phyloP scores from a whole-genome alignment of 2,329 filamentous ascomycete genomes.

The Ascochyta rabiei region DNA sequence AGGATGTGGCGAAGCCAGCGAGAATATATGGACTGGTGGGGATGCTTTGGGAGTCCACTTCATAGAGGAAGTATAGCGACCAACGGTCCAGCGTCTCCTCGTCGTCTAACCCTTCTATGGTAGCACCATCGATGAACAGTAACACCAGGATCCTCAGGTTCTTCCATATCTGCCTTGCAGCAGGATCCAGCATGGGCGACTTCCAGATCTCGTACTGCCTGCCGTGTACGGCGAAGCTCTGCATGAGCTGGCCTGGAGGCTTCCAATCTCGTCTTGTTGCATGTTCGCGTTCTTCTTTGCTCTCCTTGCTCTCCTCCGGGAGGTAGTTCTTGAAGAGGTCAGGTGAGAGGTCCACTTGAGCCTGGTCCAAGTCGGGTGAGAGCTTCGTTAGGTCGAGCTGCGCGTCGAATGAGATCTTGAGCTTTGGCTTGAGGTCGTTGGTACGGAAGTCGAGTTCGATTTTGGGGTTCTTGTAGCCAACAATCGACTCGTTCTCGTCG shows the following conservation, averaged over 20 bases:
- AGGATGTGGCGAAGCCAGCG: constrained; percentile 87
- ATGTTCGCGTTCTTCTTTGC: constrained; percentile 10
- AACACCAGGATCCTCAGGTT: constrained; percentile 84
- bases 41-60: constrained; percentile 40
- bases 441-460: constrained; percentile 74
- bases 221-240: constrained; percentile 65
- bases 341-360: constrained; percentile 68
- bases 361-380: constrained; percentile 62
- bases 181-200: constrained; percentile 72
- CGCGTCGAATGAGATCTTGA: constrained; percentile 73
- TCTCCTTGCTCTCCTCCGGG: constrained; percentile 54
- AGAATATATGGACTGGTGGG: constrained; percentile 67
- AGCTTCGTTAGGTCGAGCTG: constrained; percentile 74
- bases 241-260: constrained; percentile 77
- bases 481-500: constrained; percentile 88
- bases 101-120: constrained; percentile 71
- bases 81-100: constrained; percentile 78
- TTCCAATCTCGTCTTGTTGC: constrained; percentile 55
- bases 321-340: constrained; percentile 53
- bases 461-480: constrained; percentile 83
- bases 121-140: constrained; percentile 93
- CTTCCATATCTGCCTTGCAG: constrained; percentile 72
- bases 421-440: constrained; percentile 78
- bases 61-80: constrained; percentile 81
- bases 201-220: constrained; percentile 84